phyloP scores from a whole-genome alignment of 345 rosid species.

The Boechera stricta region DNA sequence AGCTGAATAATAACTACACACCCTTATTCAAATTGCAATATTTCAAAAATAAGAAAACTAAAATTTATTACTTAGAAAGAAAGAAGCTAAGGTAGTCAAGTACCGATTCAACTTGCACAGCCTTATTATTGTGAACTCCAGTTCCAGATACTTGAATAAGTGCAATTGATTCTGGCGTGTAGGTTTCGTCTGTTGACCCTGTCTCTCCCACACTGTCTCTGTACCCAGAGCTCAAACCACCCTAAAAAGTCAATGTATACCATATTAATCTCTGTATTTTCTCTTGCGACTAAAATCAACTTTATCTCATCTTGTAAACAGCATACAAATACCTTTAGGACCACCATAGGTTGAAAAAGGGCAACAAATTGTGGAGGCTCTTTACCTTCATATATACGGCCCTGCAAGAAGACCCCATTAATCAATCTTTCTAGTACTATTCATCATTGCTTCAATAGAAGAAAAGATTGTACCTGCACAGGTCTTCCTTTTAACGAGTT shows the following conservation, averaged over 20 bases:
- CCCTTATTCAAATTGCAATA: not conserved
- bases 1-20: too few relatives aligned
- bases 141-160: conserved; percentile 87
- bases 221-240: conserved; percentile 94
- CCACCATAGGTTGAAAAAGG: conserved; percentile 90
- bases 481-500: conserved; percentile 94
- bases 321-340: conserved; percentile 72
- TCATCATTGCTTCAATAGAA: conserved; percentile 6
- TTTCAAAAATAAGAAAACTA: not conserved
- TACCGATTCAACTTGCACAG: conserved; percentile 91
- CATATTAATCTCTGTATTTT: conserved; percentile 35
- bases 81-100: conserved; percentile 32
- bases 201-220: conserved; percentile 63
- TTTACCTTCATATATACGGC: conserved; percentile 83
- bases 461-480: conserved; percentile 66
- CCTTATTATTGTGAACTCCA: conserved; percentile 70
- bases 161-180: conserved; percentile 69
- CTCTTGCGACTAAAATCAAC: conserved; percentile 8
- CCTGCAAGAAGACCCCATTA: conserved; percentile 54
- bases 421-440: conserved; percentile 7
- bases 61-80: not conserved
- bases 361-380: conserved; percentile 98
- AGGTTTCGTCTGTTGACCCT: conserved; percentile 72
- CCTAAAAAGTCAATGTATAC: conserved; percentile 54
- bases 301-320: conserved; percentile 12